phyloP scores from a whole-genome alignment of 306 rosid species.

The Pterocarpus macrocarpus region DNA sequence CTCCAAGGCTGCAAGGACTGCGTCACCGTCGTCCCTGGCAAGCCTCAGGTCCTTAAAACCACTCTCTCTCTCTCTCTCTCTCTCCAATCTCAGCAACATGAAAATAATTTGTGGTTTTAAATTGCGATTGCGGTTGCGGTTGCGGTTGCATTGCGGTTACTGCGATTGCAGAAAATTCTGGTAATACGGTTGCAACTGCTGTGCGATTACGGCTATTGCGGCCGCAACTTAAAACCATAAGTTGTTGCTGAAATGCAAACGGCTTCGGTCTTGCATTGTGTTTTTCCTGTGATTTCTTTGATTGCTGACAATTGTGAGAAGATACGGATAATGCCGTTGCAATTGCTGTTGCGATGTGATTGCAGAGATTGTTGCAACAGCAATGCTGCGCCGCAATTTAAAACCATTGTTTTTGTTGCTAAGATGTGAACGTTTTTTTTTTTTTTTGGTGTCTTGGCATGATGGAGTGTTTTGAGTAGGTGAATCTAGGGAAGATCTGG shows the following conservation, averaged over 20 bases:
- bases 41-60: conserved; percentile 85
- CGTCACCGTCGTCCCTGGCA: conserved; percentile 83
- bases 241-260: background rate
- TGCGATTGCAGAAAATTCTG: background rate
- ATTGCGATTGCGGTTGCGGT: background rate
- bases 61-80: no score
- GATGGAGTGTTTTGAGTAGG: conserved; percentile 2
- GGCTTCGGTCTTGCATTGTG: background rate
- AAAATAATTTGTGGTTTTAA: no score
- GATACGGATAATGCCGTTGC: background rate
- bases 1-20: conserved; percentile 98
- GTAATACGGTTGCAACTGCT: background rate
- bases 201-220: background rate
- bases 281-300: background rate
- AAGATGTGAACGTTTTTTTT: background rate
- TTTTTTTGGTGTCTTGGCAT: background rate
- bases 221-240: background rate
- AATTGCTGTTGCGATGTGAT: background rate
- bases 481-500: conserved; percentile 57
- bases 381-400: background rate
- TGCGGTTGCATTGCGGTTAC: background rate
- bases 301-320: background rate
- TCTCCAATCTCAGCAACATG: conserved; percentile 32
- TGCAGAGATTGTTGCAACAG: background rate
- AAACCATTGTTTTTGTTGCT: background rate